A percentile compares a stretch with the other conserved stretches of the same genome.
These are phyloP conservation scores for Orbilia blumenaviensis DNA, from an alignment of 2,329 filamentous ascomycete genomes.

Conservation along the genomic window DNA sequence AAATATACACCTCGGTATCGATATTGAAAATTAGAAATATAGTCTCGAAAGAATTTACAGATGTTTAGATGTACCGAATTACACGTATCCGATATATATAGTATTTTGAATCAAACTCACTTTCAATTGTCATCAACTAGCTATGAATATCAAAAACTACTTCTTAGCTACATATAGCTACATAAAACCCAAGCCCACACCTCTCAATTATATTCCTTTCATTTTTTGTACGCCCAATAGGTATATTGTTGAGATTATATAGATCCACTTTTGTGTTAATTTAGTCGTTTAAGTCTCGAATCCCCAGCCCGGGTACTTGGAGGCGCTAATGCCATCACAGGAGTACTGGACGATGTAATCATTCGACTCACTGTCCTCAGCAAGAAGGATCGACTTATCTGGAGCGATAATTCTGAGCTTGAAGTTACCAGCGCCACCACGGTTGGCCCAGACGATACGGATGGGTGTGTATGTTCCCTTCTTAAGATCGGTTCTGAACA, in stretches of 20 bases:
- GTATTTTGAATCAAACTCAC: neutral
- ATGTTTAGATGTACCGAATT: too few species aligned
- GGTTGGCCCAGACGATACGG: conserved; percentile 36
- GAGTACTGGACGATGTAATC: conserved; percentile 34
- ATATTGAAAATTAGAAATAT: too few species aligned
- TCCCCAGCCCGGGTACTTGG: conserved; percentile 21
- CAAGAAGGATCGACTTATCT: conserved; percentile 9
- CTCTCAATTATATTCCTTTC: neutral
- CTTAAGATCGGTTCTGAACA: conserved; percentile 16
- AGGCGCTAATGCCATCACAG: conserved; percentile 5
- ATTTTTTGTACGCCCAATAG: neutral
- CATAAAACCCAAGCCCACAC: neutral
- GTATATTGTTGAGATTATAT: neutral
- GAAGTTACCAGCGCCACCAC: conserved; percentile 23
- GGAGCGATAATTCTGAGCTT: conserved; percentile 33
- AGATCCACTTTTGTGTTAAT: neutral
- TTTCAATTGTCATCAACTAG: neutral
- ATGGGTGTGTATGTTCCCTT: conserved; percentile 34
- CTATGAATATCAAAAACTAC: neutral
- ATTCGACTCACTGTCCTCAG: conserved; percentile 19
- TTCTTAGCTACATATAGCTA: neutral
- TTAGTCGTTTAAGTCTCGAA: conserved; percentile 13
- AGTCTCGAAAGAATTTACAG: too few species aligned
- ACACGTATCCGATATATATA: neutral
- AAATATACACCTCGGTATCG: too few species aligned